Evolutionary conservation across 345 rosid species (phyloP).

Genomic region (Ailanthus altissimus): DNA sequence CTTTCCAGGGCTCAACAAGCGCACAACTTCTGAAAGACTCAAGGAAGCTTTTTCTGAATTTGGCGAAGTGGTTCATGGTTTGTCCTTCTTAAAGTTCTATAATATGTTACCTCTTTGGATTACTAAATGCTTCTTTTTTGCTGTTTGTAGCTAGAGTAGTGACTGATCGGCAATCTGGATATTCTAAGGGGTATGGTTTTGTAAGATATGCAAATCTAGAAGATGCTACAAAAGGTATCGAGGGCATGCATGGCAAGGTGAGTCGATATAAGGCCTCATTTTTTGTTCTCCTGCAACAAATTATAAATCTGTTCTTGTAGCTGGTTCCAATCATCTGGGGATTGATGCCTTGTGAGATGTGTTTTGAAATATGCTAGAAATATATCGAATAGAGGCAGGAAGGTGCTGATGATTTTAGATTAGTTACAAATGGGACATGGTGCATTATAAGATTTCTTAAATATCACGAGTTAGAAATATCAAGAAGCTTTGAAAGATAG

Average conservation of each 20-base stretch:
- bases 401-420: neutral
- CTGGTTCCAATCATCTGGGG: neutral
- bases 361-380: neutral
- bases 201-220: slow-evolving; percentile 72
- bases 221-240: slow-evolving; percentile 80
- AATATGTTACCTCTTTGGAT: neutral
- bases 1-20: slow-evolving; percentile 76
- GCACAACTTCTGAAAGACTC: slow-evolving; percentile 71
- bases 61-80: slow-evolving; percentile 84
- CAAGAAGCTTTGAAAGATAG: neutral
- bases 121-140: slow-evolving; percentile 10
- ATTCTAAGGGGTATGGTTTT: slow-evolving; percentile 94
- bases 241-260: slow-evolving; percentile 96
- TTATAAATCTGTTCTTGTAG: neutral
- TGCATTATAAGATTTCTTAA: neutral
- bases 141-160: slow-evolving; percentile 68
- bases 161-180: slow-evolving; percentile 74
- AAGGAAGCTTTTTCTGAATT: slow-evolving; percentile 68
- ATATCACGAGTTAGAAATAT: neutral
- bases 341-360: neutral
- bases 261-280: slow-evolving; percentile 9
- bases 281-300: neutral
- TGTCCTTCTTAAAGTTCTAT: slow-evolving; percentile 10
- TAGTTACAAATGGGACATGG: too few relatives aligned
- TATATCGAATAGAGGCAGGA: neutral